These are phyloP conservation scores for Pythium sukuiense DNA, from an alignment of 352 stramenopile genomes.

Conservation along the genomic window DNA sequence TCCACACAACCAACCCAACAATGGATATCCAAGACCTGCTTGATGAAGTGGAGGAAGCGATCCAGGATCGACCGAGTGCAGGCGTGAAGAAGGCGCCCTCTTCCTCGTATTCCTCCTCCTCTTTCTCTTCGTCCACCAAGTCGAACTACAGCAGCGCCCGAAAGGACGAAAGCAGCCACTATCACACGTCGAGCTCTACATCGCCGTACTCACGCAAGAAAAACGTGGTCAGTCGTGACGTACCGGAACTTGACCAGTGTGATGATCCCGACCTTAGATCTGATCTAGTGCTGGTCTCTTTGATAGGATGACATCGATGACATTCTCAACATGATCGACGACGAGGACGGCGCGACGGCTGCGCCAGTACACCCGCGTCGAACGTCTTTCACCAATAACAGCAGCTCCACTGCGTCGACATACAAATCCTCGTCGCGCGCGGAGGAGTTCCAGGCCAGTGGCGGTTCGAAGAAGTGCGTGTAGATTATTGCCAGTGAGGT, in stretches of 20 bases:
- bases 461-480: slow-evolving; percentile 59
- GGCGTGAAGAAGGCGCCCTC: slow-evolving; percentile 3
- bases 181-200: not conserved
- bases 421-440: slow-evolving; percentile 28
- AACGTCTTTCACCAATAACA: slow-evolving; percentile 6
- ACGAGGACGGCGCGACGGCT: slow-evolving; percentile 37
- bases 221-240: slow-evolving; percentile 6
- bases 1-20: not conserved
- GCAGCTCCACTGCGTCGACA: not conserved
- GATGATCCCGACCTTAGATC: not conserved
- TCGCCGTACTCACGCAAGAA: slow-evolving; percentile 18
- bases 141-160: slow-evolving; percentile 4
- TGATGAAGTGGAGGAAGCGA: slow-evolving; percentile 68
- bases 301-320: slow-evolving; percentile 69
- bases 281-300: not conserved
- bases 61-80: slow-evolving; percentile 32
- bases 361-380: slow-evolving; percentile 33
- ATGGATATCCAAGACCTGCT: slow-evolving; percentile 80
- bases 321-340: slow-evolving; percentile 62
- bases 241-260: not conserved
- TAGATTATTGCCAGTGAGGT: not conserved
- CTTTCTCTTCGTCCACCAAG: slow-evolving; percentile 3
- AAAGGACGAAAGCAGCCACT: not conserved
- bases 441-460: slow-evolving; percentile 29
- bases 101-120: slow-evolving; percentile 3